Evolutionary conservation across 2,329 filamentous ascomycete species (phyloP).

Genomic region (Chaetomium sp.): DNA sequence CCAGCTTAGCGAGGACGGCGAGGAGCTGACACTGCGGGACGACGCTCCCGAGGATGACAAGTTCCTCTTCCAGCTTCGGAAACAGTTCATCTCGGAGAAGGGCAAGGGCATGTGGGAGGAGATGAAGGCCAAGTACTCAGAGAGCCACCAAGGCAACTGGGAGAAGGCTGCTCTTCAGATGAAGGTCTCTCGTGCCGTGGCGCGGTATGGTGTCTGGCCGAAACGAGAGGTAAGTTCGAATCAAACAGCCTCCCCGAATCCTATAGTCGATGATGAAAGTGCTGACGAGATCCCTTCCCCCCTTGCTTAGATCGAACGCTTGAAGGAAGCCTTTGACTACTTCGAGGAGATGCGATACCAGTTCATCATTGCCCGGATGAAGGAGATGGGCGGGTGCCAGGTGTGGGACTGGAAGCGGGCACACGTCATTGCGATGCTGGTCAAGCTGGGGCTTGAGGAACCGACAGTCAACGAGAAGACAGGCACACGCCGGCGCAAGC

Average conservation of each 20-base stretch:
- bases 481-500: conserved; percentile 38
- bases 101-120: conserved; percentile 54
- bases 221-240: conserved; percentile 40
- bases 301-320: conserved; percentile 33
- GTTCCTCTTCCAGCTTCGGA: conserved; percentile 45
- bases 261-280: background rate
- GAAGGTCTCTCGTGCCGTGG: conserved; percentile 46
- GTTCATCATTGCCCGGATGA: conserved; percentile 38
- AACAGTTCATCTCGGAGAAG: conserved; percentile 39
- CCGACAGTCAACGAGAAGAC: conserved; percentile 35
- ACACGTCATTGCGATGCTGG: conserved; percentile 45
- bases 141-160: conserved; percentile 29
- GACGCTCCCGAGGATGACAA: conserved; percentile 43
- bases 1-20: conserved; percentile 16
- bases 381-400: conserved; percentile 45
- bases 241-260: too few relatives aligned
- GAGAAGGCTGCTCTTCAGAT: conserved; percentile 50
- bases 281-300: background rate
- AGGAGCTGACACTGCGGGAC: conserved; percentile 33
- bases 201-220: conserved; percentile 45
- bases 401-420: conserved; percentile 44
- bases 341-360: conserved; percentile 40
- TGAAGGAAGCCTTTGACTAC: conserved; percentile 35
- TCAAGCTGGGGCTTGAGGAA: conserved; percentile 43
- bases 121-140: conserved; percentile 40